These are phyloP conservation scores for Picocystis sp. DNA, from an alignment of 163 green algal genomes.

Conservation along the genomic window DNA sequence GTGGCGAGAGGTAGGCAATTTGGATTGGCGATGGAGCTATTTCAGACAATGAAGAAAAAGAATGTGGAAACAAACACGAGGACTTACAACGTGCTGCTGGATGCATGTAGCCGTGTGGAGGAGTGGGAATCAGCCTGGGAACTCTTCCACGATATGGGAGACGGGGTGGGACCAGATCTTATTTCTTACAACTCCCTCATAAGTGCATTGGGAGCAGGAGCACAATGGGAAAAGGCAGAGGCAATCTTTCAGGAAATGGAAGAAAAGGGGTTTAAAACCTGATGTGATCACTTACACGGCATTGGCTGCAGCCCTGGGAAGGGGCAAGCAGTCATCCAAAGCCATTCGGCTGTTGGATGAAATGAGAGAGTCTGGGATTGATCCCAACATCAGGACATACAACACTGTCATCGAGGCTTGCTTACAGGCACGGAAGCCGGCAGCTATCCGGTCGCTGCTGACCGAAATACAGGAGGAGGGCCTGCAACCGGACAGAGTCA, in stretches of 20 bases:
- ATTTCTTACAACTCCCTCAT: conserved; percentile 78
- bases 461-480: conserved; percentile 39
- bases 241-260: conserved; percentile 4
- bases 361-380: conserved; percentile 32
- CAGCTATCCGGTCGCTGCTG: conserved; percentile 59
- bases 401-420: conserved; percentile 53
- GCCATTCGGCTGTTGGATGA: conserved; percentile 36
- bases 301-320: conserved; percentile 54
- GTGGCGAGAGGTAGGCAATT: no score
- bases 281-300: conserved; percentile 77
- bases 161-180: conserved; percentile 54
- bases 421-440: conserved; percentile 54
- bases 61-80: no score
- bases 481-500: background rate
- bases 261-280: conserved; percentile 27
- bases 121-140: no score
- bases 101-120: no score
- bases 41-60: no score
- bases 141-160: no score
- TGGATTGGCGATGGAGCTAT: no score
- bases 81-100: no score
- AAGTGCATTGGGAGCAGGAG: conserved; percentile 43
- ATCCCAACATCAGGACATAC: conserved; percentile 75
- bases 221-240: conserved; percentile 28
- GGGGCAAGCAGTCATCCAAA: conserved; percentile 43